Evolutionary conservation across 768 basidiomycete species (phyloP).

Genomic region (Trichaptum fuscoviolaceum): DNA sequence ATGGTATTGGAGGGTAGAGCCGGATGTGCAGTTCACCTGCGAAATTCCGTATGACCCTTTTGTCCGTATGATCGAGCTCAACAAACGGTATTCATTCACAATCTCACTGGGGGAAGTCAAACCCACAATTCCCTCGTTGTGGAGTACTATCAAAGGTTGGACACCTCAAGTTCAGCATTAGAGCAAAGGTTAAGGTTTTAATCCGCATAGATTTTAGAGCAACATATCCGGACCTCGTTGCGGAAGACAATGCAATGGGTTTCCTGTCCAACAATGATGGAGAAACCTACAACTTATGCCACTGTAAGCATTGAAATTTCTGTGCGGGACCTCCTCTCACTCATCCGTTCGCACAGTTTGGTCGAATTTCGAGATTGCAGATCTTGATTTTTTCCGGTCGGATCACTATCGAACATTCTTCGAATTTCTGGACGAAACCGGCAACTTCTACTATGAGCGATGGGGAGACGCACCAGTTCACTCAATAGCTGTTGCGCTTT

Average conservation of each 20-base stretch:
- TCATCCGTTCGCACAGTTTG: conserved; percentile 28
- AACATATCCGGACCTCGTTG: conserved; percentile 49
- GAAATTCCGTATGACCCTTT: conserved; percentile 65
- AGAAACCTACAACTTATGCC: conserved; percentile 68
- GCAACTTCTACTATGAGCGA: conserved; percentile 38
- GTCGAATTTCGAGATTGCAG: conserved; percentile 40
- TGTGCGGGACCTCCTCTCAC: conserved; percentile 30
- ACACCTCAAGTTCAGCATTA: conserved; percentile 11
- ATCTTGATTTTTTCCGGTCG: conserved; percentile 34
- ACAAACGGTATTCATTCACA: conserved; percentile 71
- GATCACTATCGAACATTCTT: conserved; percentile 39
- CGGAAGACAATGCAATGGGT: conserved; percentile 53
- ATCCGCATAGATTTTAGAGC: conserved; percentile 47
- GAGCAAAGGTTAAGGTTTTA: background rate
- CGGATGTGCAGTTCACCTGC: conserved; percentile 73
- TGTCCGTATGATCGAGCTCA: conserved; percentile 61
- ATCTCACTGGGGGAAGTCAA: conserved; percentile 71
- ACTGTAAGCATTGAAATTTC: conserved; percentile 50
- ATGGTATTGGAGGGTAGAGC: conserved; percentile 83
- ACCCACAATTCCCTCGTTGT: conserved; percentile 70
- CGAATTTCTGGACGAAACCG: conserved; percentile 33
- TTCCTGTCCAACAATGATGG: conserved; percentile 59
- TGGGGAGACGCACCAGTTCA: conserved; percentile 45
- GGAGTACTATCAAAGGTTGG: conserved; percentile 61
- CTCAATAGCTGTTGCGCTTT: conserved; percentile 44